Evolutionary conservation across 805 yeast species (phyloP).

Genomic region (Tetrapisispora pingtungensis): DNA sequence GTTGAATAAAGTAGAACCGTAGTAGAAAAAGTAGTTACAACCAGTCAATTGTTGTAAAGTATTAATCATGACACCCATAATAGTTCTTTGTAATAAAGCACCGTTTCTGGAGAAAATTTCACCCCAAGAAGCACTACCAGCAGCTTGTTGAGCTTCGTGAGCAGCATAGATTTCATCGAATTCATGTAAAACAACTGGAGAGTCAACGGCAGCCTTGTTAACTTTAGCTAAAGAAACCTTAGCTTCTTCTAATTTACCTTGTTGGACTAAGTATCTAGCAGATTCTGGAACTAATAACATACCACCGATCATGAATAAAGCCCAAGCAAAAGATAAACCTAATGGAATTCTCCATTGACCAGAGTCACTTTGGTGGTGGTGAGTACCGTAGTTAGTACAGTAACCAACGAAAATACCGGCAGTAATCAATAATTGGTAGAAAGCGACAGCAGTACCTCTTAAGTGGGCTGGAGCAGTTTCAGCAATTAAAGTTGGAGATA

Average conservation of each 20-base stretch:
- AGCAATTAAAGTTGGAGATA: constrained; percentile 63
- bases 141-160: constrained; percentile 48
- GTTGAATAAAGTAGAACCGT: constrained; percentile 53
- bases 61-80: constrained; percentile 47
- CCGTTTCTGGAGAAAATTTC: constrained; percentile 61
- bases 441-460: constrained; percentile 64
- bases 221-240: constrained; percentile 47
- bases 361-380: constrained; percentile 25
- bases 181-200: constrained; percentile 47
- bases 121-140: constrained; percentile 58
- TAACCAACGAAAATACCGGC: constrained; percentile 70
- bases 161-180: constrained; percentile 48
- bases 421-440: constrained; percentile 63
- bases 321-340: constrained; percentile 45
- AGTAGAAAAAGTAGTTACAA: constrained; percentile 58
- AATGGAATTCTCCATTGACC: constrained; percentile 72
- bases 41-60: constrained; percentile 62
- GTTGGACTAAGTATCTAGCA: constrained; percentile 55
- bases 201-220: constrained; percentile 45
- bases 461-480: constrained; percentile 33
- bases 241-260: constrained; percentile 50
- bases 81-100: constrained; percentile 38
- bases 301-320: constrained; percentile 30
- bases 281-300: constrained; percentile 59
- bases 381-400: constrained; percentile 59